Evolutionary conservation across 148 eudicot species (phyloP).

Genomic region (Talinum fruticosum): DNA sequence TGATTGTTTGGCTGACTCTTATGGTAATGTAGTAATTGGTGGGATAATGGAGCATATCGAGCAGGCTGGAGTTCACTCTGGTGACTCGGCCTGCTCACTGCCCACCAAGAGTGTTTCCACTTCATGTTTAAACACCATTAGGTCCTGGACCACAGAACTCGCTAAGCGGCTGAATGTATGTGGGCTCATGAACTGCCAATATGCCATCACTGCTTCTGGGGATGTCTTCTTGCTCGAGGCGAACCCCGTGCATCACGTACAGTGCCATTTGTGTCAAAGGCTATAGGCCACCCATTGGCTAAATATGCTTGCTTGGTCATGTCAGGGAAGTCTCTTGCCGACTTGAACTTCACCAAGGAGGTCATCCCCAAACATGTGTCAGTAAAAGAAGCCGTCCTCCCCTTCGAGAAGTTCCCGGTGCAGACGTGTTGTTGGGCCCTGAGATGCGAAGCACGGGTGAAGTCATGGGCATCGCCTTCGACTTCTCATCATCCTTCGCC

Average conservation of each 20-base stretch:
- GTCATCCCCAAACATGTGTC: conserved; percentile 86
- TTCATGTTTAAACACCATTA: conserved; percentile 62
- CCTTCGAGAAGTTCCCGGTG: conserved; percentile 94
- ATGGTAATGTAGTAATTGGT: conserved; percentile 94
- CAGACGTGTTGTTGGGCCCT: conserved; percentile 87
- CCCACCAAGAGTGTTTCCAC: conserved; percentile 76
- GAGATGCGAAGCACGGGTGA: conserved; percentile 99
- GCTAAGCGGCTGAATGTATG: conserved; percentile 82
- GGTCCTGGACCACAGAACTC: conserved; percentile 85
- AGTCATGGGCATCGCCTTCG: conserved; percentile 84
- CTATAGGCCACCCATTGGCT: conserved; percentile 95
- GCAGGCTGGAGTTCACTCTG: conserved; percentile 98
- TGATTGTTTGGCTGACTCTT: conserved; percentile 75
- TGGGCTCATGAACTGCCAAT: conserved; percentile 97
- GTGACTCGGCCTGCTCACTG: conserved; percentile 90
- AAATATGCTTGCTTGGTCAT: conserved; percentile 91
- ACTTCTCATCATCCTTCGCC: conserved; percentile 71
- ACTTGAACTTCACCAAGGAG: conserved; percentile 69
- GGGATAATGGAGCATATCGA: conserved; percentile 99
- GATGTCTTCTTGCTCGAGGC: conserved; percentile 93
- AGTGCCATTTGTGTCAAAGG: conserved; percentile 92
- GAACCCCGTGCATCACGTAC: conserved; percentile 98
- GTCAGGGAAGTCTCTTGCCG: conserved; percentile 89
- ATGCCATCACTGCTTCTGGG: conserved; percentile 81
- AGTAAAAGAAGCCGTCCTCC: conserved; percentile 92